These are phyloP conservation scores for Austroboletus eburneus DNA, from an alignment of 768 basidiomycete species.

Conservation along the genomic window DNA sequence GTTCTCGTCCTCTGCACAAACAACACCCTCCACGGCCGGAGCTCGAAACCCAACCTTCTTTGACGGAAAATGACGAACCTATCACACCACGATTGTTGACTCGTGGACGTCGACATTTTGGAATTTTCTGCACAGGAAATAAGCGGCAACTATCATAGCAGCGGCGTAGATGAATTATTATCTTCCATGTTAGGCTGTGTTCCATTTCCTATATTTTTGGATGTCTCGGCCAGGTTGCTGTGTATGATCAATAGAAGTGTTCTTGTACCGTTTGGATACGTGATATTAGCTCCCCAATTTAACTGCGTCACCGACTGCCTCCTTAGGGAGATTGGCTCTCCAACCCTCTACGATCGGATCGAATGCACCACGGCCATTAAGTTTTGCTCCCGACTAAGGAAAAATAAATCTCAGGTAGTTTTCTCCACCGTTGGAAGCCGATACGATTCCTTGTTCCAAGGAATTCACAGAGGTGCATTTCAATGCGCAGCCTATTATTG, in stretches of 20 bases:
- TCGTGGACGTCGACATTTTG: conserved; percentile 27
- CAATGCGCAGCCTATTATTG: no score
- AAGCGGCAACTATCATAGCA: conserved; percentile 14
- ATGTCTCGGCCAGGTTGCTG: background rate
- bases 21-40: conserved; percentile 17
- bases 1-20: conserved; percentile 26
- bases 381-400: no score
- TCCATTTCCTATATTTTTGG: conserved; percentile 3
- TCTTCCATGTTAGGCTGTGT: background rate
- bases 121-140: conserved; percentile 37
- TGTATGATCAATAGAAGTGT: conserved; percentile 8
- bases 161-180: conserved; percentile 5
- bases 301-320: no score
- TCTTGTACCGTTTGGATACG: no score
- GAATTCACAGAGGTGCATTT: no score
- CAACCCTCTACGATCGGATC: no score
- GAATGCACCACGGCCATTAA: no score
- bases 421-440: no score
- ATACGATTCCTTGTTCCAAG: no score
- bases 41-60: conserved; percentile 2
- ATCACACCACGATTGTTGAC: conserved; percentile 8
- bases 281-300: no score
- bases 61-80: conserved; percentile 7
- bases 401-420: no score
- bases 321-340: no score